phyloP scores from a whole-genome alignment of 2,329 filamentous ascomycete genomes.

The Acarospora socialis region DNA sequence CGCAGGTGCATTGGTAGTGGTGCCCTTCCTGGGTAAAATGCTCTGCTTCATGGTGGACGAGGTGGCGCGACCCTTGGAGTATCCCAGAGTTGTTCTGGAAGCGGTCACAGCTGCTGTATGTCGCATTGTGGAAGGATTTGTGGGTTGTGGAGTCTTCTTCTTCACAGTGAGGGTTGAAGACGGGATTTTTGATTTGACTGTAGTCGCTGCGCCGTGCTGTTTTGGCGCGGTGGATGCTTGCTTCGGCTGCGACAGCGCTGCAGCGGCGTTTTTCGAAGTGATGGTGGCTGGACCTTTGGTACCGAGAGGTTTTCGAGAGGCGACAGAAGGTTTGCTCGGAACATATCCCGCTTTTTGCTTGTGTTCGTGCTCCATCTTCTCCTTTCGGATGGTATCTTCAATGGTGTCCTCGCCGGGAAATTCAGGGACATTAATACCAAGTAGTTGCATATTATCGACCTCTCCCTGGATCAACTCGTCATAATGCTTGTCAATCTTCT shows the following conservation, averaged over 20 bases:
- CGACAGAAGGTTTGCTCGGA: conserved; percentile 11
- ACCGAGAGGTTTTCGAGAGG: not conserved
- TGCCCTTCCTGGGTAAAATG: conserved; percentile 14
- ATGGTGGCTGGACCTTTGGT: conserved; percentile 35
- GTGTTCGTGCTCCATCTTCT: conserved; percentile 16
- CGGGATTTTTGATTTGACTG: conserved; percentile 27
- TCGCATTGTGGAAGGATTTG: conserved; percentile 39
- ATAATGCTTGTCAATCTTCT: conserved; percentile 34
- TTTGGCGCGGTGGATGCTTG: conserved; percentile 2
- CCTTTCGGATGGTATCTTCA: conserved; percentile 21
- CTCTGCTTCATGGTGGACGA: conserved; percentile 24
- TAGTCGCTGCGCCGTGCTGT: too few relatives aligned
- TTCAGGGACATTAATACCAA: conserved; percentile 41
- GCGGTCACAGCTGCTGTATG: conserved; percentile 49
- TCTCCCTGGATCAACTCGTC: conserved; percentile 55
- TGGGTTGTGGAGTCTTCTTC: conserved; percentile 30
- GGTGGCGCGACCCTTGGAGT: conserved; percentile 57
- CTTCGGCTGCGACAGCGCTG: conserved; percentile 24
- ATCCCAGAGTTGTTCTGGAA: conserved; percentile 73
- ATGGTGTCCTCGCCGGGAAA: conserved; percentile 19
- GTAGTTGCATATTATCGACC: conserved; percentile 49
- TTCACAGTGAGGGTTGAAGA: conserved; percentile 21
- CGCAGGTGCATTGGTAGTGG: conserved; percentile 13
- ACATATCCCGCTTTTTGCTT: conserved; percentile 17
- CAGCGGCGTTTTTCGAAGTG: conserved; percentile 36